Evolutionary conservation across 2,329 filamentous ascomycete species (phyloP), one percentile per base, ranked within the genome.

Genomic region (Ceratocystis destructans): DNA sequence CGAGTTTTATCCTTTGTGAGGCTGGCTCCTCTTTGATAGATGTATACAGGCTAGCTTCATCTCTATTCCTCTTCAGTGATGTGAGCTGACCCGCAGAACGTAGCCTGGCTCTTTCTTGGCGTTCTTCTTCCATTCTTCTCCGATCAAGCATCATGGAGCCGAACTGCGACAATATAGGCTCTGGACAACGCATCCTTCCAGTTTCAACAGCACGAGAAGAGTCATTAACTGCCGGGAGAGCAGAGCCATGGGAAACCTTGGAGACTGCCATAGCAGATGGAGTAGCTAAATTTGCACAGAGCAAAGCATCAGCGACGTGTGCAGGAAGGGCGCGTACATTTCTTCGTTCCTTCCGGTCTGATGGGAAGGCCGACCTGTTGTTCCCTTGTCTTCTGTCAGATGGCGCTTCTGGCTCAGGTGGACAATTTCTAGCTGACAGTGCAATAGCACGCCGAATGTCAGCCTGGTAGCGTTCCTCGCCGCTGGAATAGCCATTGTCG

Each of bases 61-160:
- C 66, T 31, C 66, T 57, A 6, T 12, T 48, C 17, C 66, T 44
- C 17, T 68, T 68, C n/a, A 61, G n/a, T 17, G 48, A 45, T 6
- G 17, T 20, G 12, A 48, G 33, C 15, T 44, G 28, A n/a, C 10
- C 28, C 15, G 31, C 15, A 31, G 59, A 50, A 25, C 61, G 37
- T 8, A 64, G 22, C 17, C 64, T 46, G 22, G 57, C 15, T 70
- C 92, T 82, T 25, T 84, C 86, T 15, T 96, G 80, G 50, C 93
- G 85, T 73, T 95, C 90, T 71, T 86, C 80, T 74, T 96, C 93
- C 90, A 96, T 94, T 64, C 84, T 82, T 74, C 86, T 90, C 45
- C 92, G 83, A 76, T 96, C 83, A 1, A 96, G 75, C 2, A 82
- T 81, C 3, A 81, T 72, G 0, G 84, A 70, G 0, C 79, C 78